Percentiles rank a stretch among this genome's conserved stretches.
phyloP scores from a whole-genome alignment of 1,284 basidiomycete genomes.

The Inonotus obliquus region DNA sequence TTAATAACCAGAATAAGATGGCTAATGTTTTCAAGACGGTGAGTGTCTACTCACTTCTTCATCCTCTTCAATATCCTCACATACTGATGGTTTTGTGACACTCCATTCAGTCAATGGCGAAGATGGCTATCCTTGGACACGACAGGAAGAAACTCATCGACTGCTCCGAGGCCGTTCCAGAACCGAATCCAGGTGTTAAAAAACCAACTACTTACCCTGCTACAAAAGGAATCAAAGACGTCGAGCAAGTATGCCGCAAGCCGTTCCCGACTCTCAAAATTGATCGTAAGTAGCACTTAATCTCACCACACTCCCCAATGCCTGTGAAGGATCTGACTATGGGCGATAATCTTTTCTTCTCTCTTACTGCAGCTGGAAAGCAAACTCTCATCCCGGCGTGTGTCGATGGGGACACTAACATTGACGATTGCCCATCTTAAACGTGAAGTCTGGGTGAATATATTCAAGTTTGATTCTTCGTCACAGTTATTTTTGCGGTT shows the following conservation, averaged over 20 bases:
- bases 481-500: no score
- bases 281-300: constrained; percentile 13
- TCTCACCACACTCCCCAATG: not conserved
- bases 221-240: constrained; percentile 14
- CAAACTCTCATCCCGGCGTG: constrained; percentile 15
- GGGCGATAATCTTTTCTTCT: not conserved
- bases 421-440: constrained; percentile 17
- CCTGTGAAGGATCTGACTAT: not conserved
- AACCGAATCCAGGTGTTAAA: constrained; percentile 14
- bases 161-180: constrained; percentile 21
- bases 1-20: constrained; percentile 32
- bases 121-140: constrained; percentile 31
- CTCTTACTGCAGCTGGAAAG: constrained; percentile 8
- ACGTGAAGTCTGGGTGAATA: no score
- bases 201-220: constrained; percentile 17
- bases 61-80: no score
- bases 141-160: constrained; percentile 21
- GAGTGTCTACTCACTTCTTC: not conserved
- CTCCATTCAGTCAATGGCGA: constrained; percentile 28
- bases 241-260: constrained; percentile 14
- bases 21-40: constrained; percentile 26
- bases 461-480: not conserved
- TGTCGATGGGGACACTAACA: constrained; percentile 16
- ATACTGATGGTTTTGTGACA: no score
- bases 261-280: constrained; percentile 16